Evolutionary conservation across 2,329 filamentous ascomycete genomes (phyloP), one percentile per base, ranked within the genome.

Genomic region (Ophiocordyceps robertsii): DNA sequence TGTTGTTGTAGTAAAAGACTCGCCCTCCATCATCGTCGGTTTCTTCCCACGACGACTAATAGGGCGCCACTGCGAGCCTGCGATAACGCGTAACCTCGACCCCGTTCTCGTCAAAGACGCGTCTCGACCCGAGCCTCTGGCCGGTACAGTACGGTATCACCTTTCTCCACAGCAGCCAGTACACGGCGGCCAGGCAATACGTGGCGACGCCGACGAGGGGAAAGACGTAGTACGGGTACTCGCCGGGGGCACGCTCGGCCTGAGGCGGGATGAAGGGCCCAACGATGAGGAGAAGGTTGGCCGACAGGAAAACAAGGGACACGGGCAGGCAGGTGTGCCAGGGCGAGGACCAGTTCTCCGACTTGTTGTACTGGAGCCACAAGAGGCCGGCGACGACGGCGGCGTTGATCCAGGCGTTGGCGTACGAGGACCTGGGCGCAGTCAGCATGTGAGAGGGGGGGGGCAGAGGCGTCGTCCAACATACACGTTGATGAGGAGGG

Each of bases 201-300:
- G 77, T 68, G 1, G 63, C 64, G 1, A 74, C 65, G 0, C 71
- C 72, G 1, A 77, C 71, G 0, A 75, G 63, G 0, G 73, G 72
- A 48, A 75, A 75, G 0, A 74, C 59, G 44, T 71, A 77, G 58
- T 75, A 75, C 2, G 71, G 70, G 35, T 75, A 75, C 0, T 68
- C 67, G 12, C 69, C 63, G 1, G 64, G 63, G 40, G 66, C 63
- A 60, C 64, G 67, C 48, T 60, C 63, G 2, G 62, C 65, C 30
- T 63, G 61, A 0, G 72, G 73, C 2, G 73, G 72, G 37, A 77
- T 66, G 43, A 77, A 75, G 0, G 73, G 73, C 0, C 73, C 70
- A 0, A 74, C 32, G 2, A 66, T 66, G 9, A 76, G 61, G 46
- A 75, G 74, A 24, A 70, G 52, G 48, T 75, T 76, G 48, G 65